Conservation (phyloP, 2,329 filamentous ascomycete genomes). For the Erysiphe pisi region DNA sequence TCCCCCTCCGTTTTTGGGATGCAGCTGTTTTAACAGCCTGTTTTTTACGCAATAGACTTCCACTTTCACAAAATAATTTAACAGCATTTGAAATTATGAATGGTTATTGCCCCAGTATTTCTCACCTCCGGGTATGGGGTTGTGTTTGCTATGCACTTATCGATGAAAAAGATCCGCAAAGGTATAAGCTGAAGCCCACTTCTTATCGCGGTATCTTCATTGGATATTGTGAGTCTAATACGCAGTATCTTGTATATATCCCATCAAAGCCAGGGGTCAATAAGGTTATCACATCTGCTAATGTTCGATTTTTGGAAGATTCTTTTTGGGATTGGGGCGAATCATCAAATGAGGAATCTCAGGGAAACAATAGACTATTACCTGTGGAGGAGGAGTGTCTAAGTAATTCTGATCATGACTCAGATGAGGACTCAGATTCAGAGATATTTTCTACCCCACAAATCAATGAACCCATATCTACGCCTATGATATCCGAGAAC, state of each 20-base stretch:
- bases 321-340: neutral
- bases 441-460: neutral
- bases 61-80: too few species aligned
- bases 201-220: neutral
- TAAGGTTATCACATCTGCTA: neutral
- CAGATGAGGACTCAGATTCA: neutral
- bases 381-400: neutral
- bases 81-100: slow-evolving; percentile 8
- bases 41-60: neutral
- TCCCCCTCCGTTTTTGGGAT: neutral
- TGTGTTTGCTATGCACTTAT: neutral
- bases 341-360: neutral
- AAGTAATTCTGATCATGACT: neutral
- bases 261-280: neutral
- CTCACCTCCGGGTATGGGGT: neutral
- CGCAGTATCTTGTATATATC: neutral
- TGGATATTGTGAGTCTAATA: neutral
- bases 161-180: neutral
- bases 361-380: neutral
- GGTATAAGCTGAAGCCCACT: neutral
- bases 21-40: neutral
- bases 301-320: neutral
- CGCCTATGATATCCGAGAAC: too few species aligned
- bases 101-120: neutral
- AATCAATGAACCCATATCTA: too few species aligned